Evolutionary conservation across 164 flowering plant species (phyloP), one percentile per base, ranked within the genome.

Genomic region (Aristolochia contorta): DNA sequence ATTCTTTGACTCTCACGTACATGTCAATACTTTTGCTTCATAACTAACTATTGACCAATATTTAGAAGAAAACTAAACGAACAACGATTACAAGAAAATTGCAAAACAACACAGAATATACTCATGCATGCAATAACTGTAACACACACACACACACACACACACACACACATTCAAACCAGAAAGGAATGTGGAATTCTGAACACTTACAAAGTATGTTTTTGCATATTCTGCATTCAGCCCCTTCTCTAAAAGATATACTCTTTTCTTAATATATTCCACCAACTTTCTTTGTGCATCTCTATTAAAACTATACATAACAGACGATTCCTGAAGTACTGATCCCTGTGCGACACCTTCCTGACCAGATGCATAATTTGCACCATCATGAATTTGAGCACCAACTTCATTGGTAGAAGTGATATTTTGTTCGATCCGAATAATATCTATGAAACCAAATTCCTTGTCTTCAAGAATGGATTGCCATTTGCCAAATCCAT

Each of bases 401-500:
- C 87, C 94, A 46, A 73, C 58, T 49, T 61, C 72, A 54, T 89
- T 75, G 43, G 74, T 61, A 57, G 74, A 41, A 27, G 86, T 91
- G 30, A 94, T 84, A 72, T 94, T 91, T 74, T 78, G 78, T 70
- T 91, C 97, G 62, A 81, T 83, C 74, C 93, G 90, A 43, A 94
- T 87, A 54, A 89, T 61, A 50, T 85, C 92, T 71, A 82, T 91
- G 58, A 94, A 61, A 64, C 58, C 84, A 75, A 85, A 70, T 21
- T 85, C 91, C 77, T 80, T 87, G 71, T 94, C 99, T 63, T 94
- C 99, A 65, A 89, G 82, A 75, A 94, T 87, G 46, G 95, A 85
- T 82, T 91, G 97, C 99, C 99, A 94, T 78, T 90, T 84, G 71
- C 97, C 99, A 77, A 89, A 94, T 19, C 99, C 99, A 79, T 94